These are phyloP conservation scores for Lagenidium giganteum DNA, from an alignment of 352 stramenopile genomes.

Conservation along the genomic window DNA sequence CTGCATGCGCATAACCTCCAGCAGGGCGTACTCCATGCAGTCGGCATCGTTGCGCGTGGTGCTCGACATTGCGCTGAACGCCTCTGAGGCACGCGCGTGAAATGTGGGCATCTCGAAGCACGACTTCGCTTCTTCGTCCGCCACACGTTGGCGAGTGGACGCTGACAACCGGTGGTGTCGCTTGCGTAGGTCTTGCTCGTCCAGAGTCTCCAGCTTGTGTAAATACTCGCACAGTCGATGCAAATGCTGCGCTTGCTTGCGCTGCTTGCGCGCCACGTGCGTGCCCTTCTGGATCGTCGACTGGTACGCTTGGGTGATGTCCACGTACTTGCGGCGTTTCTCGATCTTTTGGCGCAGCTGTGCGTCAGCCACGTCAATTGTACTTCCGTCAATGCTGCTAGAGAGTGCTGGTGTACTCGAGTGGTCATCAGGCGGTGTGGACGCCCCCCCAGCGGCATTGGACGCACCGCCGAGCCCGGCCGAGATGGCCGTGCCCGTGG, in stretches of 20 bases:
- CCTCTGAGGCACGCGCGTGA: slow-evolving; percentile 60
- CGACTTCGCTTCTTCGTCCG: slow-evolving; percentile 45
- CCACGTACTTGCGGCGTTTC: slow-evolving; percentile 57
- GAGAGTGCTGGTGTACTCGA: slow-evolving; percentile 37
- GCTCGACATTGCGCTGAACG: slow-evolving; percentile 67
- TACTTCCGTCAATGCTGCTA: too few relatives aligned
- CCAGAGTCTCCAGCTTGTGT: slow-evolving; percentile 64
- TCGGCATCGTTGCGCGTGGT: slow-evolving; percentile 68
- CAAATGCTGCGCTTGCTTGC: slow-evolving; percentile 60
- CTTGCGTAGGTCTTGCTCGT: slow-evolving; percentile 37
- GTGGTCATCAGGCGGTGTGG: slow-evolving; percentile 11
- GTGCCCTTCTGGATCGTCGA: slow-evolving; percentile 53
- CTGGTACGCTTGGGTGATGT: slow-evolving; percentile 58
- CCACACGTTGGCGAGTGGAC: slow-evolving; percentile 18
- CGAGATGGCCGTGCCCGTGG: slow-evolving; percentile 49
- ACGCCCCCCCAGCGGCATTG: slow-evolving; percentile 10
- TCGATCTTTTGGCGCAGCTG: slow-evolving; percentile 35
- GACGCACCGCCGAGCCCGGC: slow-evolving; percentile 30
- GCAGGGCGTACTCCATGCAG: slow-evolving; percentile 76
- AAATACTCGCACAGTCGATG: slow-evolving; percentile 69
- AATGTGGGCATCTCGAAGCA: slow-evolving; percentile 64
- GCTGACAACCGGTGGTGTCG: slow-evolving; percentile 24
- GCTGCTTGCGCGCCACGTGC: slow-evolving; percentile 51
- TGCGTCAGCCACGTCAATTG: too few relatives aligned
- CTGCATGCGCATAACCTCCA: slow-evolving; percentile 80